Evolutionary conservation across 441 rosid species (phyloP).

Genomic region (Francoa sonchifolia): DNA sequence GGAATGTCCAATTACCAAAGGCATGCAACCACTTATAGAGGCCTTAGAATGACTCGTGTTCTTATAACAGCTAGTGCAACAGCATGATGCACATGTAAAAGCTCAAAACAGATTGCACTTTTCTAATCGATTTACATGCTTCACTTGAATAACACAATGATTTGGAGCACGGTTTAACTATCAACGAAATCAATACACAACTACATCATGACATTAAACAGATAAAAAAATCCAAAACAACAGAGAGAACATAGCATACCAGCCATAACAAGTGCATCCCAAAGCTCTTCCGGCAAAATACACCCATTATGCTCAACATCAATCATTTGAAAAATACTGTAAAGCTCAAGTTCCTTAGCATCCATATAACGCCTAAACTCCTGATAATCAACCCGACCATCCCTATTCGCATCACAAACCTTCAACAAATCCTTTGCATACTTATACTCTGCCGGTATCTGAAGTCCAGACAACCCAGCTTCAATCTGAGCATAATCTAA

Average conservation of each 20-base stretch:
- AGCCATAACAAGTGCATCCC: conserved; percentile 84
- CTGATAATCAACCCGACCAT: conserved; percentile 71
- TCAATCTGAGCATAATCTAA: conserved; percentile 81
- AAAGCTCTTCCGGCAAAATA: conserved; percentile 92
- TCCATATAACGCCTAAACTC: conserved; percentile 92
- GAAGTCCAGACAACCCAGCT: conserved; percentile 62
- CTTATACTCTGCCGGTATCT: conserved; percentile 76
- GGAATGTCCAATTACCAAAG: too few species aligned
- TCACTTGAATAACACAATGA: too few species aligned
- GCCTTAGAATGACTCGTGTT: too few species aligned
- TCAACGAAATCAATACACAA: not conserved
- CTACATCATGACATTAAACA: not conserved
- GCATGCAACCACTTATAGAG: too few species aligned
- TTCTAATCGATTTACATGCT: too few species aligned
- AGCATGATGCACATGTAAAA: too few species aligned
- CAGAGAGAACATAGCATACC: conserved; percentile 34
- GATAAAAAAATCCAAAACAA: not conserved
- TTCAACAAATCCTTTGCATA: conserved; percentile 78
- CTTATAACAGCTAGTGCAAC: too few species aligned
- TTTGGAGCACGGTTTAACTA: too few species aligned
- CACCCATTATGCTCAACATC: conserved; percentile 95
- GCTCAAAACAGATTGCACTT: too few species aligned
- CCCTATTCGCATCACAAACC: conserved; percentile 80
- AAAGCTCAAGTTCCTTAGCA: conserved; percentile 87
- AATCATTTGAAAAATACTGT: conserved; percentile 77